A percentile compares a stretch with the other conserved stretches of the same genome.
These are phyloP conservation scores for Protea cynaroides DNA, from an alignment of 164 flowering plant genomes.

Conservation along the genomic window DNA sequence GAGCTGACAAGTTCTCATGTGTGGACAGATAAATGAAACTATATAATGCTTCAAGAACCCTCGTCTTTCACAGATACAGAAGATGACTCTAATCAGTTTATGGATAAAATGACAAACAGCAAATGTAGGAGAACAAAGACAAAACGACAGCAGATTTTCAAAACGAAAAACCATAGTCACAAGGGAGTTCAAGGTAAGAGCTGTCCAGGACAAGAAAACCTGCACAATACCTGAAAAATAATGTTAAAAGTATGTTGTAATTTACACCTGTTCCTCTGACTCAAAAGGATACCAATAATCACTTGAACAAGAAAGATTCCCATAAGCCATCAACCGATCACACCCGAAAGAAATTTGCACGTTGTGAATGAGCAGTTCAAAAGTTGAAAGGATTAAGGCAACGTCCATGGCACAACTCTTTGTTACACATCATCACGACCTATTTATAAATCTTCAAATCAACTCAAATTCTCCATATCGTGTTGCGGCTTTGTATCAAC, in stretches of 20 bases:
- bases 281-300: not conserved
- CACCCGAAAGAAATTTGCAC: no score
- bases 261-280: not conserved
- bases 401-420: not conserved
- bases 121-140: not conserved
- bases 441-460: not conserved
- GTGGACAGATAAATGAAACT: no score
- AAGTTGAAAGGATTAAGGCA: not conserved
- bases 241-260: not conserved
- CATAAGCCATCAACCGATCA: not conserved
- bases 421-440: not conserved
- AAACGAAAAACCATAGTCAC: not conserved
- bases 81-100: no score
- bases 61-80: no score
- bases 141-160: not conserved
- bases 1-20: no score
- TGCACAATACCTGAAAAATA: not conserved
- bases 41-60: no score
- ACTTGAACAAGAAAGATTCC: not conserved
- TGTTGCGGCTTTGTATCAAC: conserved; percentile 25
- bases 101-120: not conserved
- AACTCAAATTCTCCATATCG: not conserved
- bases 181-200: not conserved
- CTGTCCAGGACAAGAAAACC: not conserved
- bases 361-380: no score